phyloP scores from a whole-genome alignment of 129 eudicot species.

The Oenanthe sinensis region DNA sequence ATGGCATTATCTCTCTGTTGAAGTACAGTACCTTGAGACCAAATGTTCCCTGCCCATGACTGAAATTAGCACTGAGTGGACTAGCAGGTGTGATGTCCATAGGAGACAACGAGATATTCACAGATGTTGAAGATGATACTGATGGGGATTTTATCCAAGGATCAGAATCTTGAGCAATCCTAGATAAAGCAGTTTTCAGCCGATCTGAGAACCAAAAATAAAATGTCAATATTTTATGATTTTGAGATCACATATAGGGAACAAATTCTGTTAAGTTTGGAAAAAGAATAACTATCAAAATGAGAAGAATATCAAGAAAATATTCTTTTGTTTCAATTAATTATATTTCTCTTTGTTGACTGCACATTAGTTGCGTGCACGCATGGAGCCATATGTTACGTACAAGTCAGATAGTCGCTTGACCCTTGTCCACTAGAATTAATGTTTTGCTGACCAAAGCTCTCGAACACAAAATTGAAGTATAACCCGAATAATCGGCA shows the following conservation, averaged over 20 bases:
- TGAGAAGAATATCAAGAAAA: slow-evolving; percentile 2
- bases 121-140: slow-evolving; percentile 35
- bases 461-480: slow-evolving; percentile 65
- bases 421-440: slow-evolving; percentile 53
- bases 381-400: slow-evolving; percentile 21
- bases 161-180: slow-evolving; percentile 76
- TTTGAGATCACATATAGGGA: neutral
- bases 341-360: neutral
- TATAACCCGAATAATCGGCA: slow-evolving; percentile 79
- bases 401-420: slow-evolving; percentile 54
- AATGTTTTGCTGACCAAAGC: slow-evolving; percentile 60
- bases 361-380: neutral
- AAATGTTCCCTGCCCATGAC: slow-evolving; percentile 33
- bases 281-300: neutral
- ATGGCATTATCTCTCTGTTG: neutral
- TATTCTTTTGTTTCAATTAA: neutral
- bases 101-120: slow-evolving; percentile 43
- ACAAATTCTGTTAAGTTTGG: neutral
- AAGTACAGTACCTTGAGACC: slow-evolving; percentile 86
- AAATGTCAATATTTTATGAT: neutral
- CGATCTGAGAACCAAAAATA: slow-evolving; percentile 47
- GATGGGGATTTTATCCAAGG: slow-evolving; percentile 63
- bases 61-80: slow-evolving; percentile 33
- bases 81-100: slow-evolving; percentile 51
- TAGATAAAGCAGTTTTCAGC: slow-evolving; percentile 68